Percentiles rank a stretch among this genome's conserved stretches.
Evolutionary conservation across 2,329 filamentous ascomycete species (phyloP).

Genomic region (Aphanoascus verrucosus): DNA sequence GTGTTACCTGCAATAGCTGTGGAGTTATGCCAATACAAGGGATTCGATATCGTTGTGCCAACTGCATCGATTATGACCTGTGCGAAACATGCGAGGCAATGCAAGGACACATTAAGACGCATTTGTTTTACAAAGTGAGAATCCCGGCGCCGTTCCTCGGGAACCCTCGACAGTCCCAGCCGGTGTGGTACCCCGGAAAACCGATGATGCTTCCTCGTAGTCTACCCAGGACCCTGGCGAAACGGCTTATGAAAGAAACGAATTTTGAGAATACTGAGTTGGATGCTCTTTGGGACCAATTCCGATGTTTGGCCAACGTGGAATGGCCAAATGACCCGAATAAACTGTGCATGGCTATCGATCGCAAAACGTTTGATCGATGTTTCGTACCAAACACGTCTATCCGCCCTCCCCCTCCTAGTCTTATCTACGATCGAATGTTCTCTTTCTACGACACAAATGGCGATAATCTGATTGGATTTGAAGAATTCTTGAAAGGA

Average conservation of each 20-base stretch:
- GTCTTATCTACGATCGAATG: constrained; percentile 89
- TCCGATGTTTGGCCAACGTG: constrained; percentile 81
- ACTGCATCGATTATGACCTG: constrained; percentile 91
- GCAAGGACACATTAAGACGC: constrained; percentile 70
- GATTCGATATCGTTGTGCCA: constrained; percentile 85
- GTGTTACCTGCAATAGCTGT: constrained; percentile 85
- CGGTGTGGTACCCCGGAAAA: constrained; percentile 80
- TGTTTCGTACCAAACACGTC: constrained; percentile 79
- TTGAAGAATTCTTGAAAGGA: constrained; percentile 80
- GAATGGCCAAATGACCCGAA: constrained; percentile 75
- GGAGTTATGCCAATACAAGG: constrained; percentile 81
- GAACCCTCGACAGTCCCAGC: constrained; percentile 63
- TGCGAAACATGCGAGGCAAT: constrained; percentile 79
- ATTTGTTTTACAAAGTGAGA: constrained; percentile 92
- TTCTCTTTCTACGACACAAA: constrained; percentile 95
- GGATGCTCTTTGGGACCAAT: constrained; percentile 93
- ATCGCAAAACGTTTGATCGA: constrained; percentile 82
- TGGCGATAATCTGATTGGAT: constrained; percentile 76
- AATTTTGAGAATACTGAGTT: constrained; percentile 77
- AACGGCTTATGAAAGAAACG: constrained; percentile 58
- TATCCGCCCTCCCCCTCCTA: constrained; percentile 65
- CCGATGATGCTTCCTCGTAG: constrained; percentile 58
- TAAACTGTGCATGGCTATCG: constrained; percentile 69
- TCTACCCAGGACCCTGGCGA: constrained; percentile 57
- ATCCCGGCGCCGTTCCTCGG: constrained; percentile 79